These are phyloP conservation scores for Coemansia sp. DNA, from an alignment of 192 early-diverging fungal genomes.

Conservation along the genomic window DNA sequence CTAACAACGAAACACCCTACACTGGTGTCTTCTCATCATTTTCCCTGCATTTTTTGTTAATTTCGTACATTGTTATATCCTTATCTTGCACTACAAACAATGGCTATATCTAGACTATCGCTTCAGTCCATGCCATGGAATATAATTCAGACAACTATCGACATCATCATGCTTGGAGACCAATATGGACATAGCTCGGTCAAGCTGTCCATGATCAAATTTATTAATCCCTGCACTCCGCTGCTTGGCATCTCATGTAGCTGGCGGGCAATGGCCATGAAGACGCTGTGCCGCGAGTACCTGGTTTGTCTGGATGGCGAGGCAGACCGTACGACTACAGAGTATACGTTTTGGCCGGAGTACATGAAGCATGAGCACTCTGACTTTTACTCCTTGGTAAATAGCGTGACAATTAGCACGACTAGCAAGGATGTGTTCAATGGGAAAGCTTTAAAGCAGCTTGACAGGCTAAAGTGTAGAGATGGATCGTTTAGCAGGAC, in stretches of 20 bases:
- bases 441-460: not conserved
- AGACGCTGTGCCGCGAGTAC: not conserved
- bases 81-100: not conserved
- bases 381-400: not conserved
- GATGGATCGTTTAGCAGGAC: not conserved
- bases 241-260: not conserved
- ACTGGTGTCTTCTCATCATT: too few relatives aligned
- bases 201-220: not conserved
- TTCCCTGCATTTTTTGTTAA: too few relatives aligned
- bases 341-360: not conserved
- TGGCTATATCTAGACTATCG: not conserved
- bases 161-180: not conserved
- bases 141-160: not conserved
- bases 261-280: conserved; percentile 1
- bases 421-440: not conserved
- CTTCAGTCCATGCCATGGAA: not conserved
- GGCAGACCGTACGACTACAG: not conserved
- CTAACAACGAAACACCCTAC: too few relatives aligned
- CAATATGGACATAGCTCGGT: not conserved
- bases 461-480: not conserved
- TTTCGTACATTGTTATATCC: not conserved
- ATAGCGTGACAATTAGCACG: not conserved
- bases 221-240: not conserved
- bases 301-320: not conserved
- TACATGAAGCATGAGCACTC: not conserved